Evolutionary conservation across 495 filamentous ascomycete genomes (phyloP).

Genomic region (Trypethelium eluteriae): DNA sequence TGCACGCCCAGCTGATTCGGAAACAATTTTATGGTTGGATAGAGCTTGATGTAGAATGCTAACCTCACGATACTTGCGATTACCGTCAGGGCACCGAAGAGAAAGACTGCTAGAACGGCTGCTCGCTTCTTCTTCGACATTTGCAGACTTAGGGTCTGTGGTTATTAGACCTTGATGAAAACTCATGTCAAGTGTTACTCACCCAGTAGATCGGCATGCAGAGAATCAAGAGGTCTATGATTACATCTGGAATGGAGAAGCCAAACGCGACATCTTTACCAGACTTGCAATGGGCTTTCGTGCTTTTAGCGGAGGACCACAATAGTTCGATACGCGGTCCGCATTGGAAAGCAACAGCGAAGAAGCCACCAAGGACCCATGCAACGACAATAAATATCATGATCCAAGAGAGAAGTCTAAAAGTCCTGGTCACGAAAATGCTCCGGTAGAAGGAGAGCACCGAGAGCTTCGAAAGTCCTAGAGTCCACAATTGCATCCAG

Average conservation of each 20-base stretch:
- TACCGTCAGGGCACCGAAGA: not conserved
- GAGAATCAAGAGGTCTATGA: not conserved
- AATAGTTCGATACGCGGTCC: not conserved
- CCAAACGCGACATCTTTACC: not conserved
- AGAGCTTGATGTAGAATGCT: not conserved
- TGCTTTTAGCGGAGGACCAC: not conserved
- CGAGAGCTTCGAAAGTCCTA: not conserved
- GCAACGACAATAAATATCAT: not conserved
- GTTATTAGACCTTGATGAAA: not conserved
- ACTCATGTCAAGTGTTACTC: not conserved
- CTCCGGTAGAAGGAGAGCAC: not conserved
- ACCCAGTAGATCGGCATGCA: not conserved
- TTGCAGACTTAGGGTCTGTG: not conserved
- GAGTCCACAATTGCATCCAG: not conserved
- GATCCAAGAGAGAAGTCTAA: not conserved
- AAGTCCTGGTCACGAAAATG: not conserved
- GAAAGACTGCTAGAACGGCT: not conserved
- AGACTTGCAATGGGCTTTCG: not conserved
- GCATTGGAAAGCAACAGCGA: not conserved
- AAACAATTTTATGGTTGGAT: not conserved
- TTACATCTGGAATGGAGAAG: not conserved
- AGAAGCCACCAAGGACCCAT: not conserved
- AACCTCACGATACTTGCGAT: not conserved
- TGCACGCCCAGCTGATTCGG: not conserved
- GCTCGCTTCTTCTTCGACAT: constrained; percentile 1